Conservation (phyloP, 768 basidiomycete species). For the Lactarius vividus region DNA sequence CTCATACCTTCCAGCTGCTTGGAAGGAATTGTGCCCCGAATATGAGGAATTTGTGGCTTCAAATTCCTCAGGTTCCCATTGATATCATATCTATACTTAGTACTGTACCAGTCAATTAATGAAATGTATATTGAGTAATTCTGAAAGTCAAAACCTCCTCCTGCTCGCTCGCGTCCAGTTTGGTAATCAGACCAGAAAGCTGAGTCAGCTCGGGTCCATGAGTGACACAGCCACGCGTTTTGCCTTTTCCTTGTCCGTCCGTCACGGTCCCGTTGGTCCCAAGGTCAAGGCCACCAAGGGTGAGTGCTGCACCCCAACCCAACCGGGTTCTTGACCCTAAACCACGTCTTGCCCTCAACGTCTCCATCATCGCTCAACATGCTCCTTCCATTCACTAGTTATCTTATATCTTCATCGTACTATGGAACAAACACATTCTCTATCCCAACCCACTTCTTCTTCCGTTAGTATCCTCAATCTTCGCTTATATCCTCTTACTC, state of each 20-base stretch:
- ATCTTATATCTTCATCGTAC: conserved; percentile 3
- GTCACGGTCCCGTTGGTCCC: conserved; percentile 24
- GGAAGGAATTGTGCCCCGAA: neutral
- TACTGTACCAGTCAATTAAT: too few species aligned
- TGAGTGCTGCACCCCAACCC: conserved; percentile 18
- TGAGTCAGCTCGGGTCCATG: conserved; percentile 24
- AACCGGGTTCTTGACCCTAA: neutral
- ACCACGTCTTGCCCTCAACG: conserved; percentile 13
- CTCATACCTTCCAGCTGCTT: neutral
- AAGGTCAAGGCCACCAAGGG: conserved; percentile 12
- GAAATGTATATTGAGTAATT: too few species aligned
- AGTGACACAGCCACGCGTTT: conserved; percentile 24
- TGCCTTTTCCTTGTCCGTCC: conserved; percentile 24
- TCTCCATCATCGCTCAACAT: conserved; percentile 17
- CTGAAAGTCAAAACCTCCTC: too few species aligned
- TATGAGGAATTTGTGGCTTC: neutral
- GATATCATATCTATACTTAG: neutral
- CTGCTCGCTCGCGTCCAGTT: too few species aligned
- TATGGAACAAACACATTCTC: conserved; percentile 20
- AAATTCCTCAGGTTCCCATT: neutral
- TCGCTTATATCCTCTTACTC: neutral
- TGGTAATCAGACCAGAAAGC: conserved; percentile 5
- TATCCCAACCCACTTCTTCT: conserved; percentile 15
- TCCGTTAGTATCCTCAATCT: conserved; percentile 17
- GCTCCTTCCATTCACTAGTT: conserved; percentile 6